phyloP scores from a whole-genome alignment of 2,329 filamentous ascomycete species.

The Aspergillus sp. region DNA sequence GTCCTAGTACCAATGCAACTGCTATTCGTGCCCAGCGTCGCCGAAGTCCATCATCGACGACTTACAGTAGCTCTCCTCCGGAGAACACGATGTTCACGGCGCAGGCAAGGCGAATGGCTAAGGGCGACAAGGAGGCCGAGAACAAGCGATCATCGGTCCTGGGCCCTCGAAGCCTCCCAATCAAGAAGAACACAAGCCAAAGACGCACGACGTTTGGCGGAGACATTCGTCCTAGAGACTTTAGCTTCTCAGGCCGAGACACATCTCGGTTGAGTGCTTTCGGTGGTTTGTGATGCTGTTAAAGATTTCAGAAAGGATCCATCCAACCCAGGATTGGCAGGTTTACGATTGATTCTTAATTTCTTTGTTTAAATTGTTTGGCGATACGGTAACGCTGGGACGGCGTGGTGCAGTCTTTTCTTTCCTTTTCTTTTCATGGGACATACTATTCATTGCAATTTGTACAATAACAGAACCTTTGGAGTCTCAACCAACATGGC shows the following conservation, averaged over 20 bases:
- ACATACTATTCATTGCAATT: slow-evolving; percentile 24
- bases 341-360: slow-evolving; percentile 22
- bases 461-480: slow-evolving; percentile 30
- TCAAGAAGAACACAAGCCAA: slow-evolving; percentile 54
- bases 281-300: slow-evolving; percentile 36
- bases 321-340: slow-evolving; percentile 13
- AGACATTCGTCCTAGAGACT: slow-evolving; percentile 41
- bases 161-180: slow-evolving; percentile 60
- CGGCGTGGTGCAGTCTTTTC: slow-evolving; percentile 22
- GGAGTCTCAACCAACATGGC: slow-evolving; percentile 1
- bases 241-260: slow-evolving; percentile 39
- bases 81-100: slow-evolving; percentile 64
- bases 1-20: slow-evolving; percentile 38
- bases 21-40: slow-evolving; percentile 50
- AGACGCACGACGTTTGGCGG: slow-evolving; percentile 44
- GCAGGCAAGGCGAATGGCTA: slow-evolving; percentile 67
- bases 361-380: slow-evolving; percentile 16
- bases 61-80: slow-evolving; percentile 54
- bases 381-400: slow-evolving; percentile 21
- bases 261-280: slow-evolving; percentile 38
- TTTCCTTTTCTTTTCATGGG: slow-evolving; percentile 19
- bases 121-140: slow-evolving; percentile 58
- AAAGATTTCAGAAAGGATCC: slow-evolving; percentile 27
- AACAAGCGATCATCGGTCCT: slow-evolving; percentile 58
- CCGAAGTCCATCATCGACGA: slow-evolving; percentile 55